Conservation (phyloP, 2,329 filamentous ascomycete species). For the Colletotrichum tropicicola region DNA sequence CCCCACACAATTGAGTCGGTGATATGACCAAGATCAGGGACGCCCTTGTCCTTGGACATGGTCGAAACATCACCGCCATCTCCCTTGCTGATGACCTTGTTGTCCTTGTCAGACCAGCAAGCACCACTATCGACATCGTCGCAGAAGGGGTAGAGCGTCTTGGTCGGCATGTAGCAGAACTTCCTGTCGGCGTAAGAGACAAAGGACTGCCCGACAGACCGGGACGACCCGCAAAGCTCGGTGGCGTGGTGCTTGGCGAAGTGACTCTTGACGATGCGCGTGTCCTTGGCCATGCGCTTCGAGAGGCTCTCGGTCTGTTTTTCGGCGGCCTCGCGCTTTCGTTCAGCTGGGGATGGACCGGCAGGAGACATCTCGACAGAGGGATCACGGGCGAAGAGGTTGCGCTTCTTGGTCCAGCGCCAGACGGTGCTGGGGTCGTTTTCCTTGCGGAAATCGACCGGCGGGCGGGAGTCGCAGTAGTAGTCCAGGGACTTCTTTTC, state of each 20-base stretch:
- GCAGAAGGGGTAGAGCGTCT: constrained; percentile 26
- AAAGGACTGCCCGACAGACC: constrained; percentile 17
- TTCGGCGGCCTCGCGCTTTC: neutral
- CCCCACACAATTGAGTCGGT: neutral
- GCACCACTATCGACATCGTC: neutral
- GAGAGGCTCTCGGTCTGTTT: neutral
- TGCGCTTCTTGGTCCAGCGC: constrained; percentile 7
- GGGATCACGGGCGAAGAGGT: neutral
- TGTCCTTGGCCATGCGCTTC: neutral
- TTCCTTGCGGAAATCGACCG: constrained; percentile 22
- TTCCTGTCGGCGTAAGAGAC: constrained; percentile 30
- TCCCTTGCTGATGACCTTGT: neutral
- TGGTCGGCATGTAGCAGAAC: constrained; percentile 33
- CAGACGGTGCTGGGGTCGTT: constrained; percentile 20
- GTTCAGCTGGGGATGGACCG: neutral
- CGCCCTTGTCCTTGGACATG: neutral
- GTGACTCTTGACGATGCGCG: constrained; percentile 23
- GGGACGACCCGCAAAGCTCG: constrained; percentile 21
- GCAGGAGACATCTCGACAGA: neutral
- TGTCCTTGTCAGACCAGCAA: neutral
- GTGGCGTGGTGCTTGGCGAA: constrained; percentile 19
- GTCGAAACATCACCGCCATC: neutral
- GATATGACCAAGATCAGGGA: neutral
- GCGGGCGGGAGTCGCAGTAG: constrained; percentile 23
- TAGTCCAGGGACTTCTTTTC: constrained; percentile 27